Base-by-base conservation (phyloP, 768 basidiomycete genomes). In the Xerocomus brunneocitrinus region DNA sequence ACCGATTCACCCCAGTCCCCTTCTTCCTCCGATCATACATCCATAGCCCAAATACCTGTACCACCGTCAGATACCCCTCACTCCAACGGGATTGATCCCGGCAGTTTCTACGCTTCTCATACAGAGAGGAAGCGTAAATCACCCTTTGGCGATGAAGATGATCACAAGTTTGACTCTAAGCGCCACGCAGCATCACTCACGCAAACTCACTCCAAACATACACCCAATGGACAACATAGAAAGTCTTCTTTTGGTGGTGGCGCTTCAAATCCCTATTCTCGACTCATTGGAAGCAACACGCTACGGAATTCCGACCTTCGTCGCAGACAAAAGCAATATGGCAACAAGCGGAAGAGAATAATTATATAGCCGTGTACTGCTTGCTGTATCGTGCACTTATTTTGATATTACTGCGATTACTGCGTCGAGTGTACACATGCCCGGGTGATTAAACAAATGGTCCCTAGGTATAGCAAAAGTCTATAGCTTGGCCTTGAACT, bases 401-500 rank as follows among this genome's bases (percentile, higher is more conserved):
- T 45, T 25, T 47, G 46, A 47, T 27, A 52, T 25, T 31, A 52
- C 49, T 56, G 16, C 52, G 35, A 54, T 25, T 28, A 52, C 49
- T 54, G 16, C 54, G 42, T 44, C 35, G n/a, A 31, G 10, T 19
- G 39, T 32, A 48, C 42, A 49, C 25, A 35, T 34, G 28, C 8
- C 35, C 5, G 30, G 19, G 2, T 10, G 4, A 36, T 34, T 36
- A 19, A 32, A 36, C 4, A 27, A 28, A 47, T 32, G 42, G 8
- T 41, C 34, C 38, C 38, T 25, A 24, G 40, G 49, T 43, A 25
- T 41, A 41, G 6, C 22, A 39, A 32, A n/a, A 45, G 12, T 31
- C 51, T 66, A 89, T 53, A 87, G 71, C 63, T 83, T 85, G 41
- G 80, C 66, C 62, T 75, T 80, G 19, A 75, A 60, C 47, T 71